A percentile compares a stretch with the other conserved stretches of the same genome.
Evolutionary conservation across 139 green algal genomes (phyloP).

Genomic region (Chlamydomonas eustigma): DNA sequence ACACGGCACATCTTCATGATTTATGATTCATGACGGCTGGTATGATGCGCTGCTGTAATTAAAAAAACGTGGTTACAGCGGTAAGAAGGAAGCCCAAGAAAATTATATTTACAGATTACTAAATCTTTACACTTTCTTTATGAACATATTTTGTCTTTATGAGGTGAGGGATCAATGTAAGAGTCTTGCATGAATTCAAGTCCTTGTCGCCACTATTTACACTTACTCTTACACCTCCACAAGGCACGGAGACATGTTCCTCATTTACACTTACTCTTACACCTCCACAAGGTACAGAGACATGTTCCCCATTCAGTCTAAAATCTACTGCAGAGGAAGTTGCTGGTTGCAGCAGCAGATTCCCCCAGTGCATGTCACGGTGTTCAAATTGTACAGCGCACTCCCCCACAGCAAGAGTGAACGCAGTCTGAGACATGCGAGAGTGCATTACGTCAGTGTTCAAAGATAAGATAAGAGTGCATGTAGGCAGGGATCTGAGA

Average conservation of each 20-base stretch:
- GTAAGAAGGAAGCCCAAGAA: not conserved
- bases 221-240: conserved; percentile 13
- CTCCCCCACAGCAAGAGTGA: conserved; percentile 85
- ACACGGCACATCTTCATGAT: too few relatives aligned
- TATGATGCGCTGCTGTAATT: not conserved
- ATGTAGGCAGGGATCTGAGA: too few relatives aligned
- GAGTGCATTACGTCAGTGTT: too few relatives aligned
- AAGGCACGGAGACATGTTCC: conserved; percentile 27
- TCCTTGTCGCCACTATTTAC: not conserved
- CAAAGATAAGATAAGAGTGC: too few relatives aligned
- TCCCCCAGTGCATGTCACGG: conserved; percentile 93
- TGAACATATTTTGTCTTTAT: too few relatives aligned
- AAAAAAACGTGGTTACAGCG: not conserved
- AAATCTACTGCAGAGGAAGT: not conserved
- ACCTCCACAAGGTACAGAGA: conserved; percentile 25
- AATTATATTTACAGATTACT: not conserved
- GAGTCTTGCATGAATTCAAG: not conserved
- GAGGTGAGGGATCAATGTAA: too few relatives aligned
- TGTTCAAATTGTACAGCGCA: conserved; percentile 91
- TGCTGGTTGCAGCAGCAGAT: conserved; percentile 45
- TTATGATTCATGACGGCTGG: not conserved
- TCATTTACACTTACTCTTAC: conserved; percentile 17
- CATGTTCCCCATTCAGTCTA: conserved; percentile 24
- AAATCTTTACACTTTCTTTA: not conserved
- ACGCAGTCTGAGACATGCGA: conserved; percentile 53